Evolutionary conservation across 2,329 filamentous ascomycete species (phyloP), one percentile per base, ranked within the genome.

Genomic region (Aspergillus sp.): DNA sequence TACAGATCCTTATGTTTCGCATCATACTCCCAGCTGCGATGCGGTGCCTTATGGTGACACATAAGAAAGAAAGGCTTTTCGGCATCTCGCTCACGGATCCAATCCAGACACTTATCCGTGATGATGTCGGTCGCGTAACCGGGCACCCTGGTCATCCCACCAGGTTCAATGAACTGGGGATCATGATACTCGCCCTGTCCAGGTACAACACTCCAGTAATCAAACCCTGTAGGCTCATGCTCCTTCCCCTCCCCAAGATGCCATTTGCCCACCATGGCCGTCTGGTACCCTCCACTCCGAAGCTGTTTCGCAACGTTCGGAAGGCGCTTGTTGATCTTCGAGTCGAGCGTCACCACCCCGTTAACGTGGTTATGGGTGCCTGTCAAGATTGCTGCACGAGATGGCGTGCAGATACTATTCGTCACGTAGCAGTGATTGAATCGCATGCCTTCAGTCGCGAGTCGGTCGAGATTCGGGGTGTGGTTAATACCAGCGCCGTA

Each of bases 21-120:
- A 57, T 83, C 71, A 53, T 71, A 82, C 61, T 84, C 80, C 81
- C 82, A 84, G 14, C 73, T 76, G 3, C 80, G 73, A 60, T 84
- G 82, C 0, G 82, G 81, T 1, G 82, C 82, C 61, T 84, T 84
- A 65, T 84, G 81, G 60, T 84, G 82, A 63, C 80, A 83, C 81
- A 84, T 84, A 44, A 82, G 62, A 63, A 83, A 84, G 67, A 84
- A 84, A 0, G 80, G 80, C 56, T 71, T 71, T 1, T 55, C 43
- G 5, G 57, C 60, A 41, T 72, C 70, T 7, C 71, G 68, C 19
- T 66, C 47, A 35, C 70, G 64, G 17, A 82, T 75, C 64, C 72
- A 82, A 27, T 76, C 64, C 5, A 83, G 60, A 23, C 71, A 76
- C 19, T 50, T 50, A 6, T 50, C 35, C 6, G 48, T 50, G 14